A percentile compares a stretch with the other conserved stretches of the same genome.
Conservation (phyloP, 805 yeast genomes). For the Candida arabinofermentans region DNA sequence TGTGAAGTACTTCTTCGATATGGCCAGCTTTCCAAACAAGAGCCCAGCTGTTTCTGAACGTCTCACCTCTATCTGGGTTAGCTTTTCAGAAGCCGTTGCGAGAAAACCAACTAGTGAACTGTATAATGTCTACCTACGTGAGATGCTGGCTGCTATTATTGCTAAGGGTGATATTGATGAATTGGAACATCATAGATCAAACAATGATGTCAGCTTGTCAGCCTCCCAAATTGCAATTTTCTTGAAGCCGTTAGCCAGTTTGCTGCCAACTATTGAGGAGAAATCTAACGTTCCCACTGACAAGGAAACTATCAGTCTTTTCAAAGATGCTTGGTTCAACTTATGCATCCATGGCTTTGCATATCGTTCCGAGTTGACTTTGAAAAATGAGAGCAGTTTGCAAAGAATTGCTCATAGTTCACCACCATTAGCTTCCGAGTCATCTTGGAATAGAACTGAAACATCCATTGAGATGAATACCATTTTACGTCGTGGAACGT, state of each 20-base stretch:
- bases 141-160: constrained; percentile 62
- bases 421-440: constrained; percentile 83
- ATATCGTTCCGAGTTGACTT: constrained; percentile 50
- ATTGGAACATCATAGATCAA: constrained; percentile 73
- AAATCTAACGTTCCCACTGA: constrained; percentile 42
- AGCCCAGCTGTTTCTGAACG: constrained; percentile 36
- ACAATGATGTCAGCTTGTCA: constrained; percentile 61
- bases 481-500: constrained; percentile 83
- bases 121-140: constrained; percentile 55
- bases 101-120: constrained; percentile 38
- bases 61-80: constrained; percentile 47
- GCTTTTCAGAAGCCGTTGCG: constrained; percentile 36
- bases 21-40: constrained; percentile 41
- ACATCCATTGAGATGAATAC: constrained; percentile 90
- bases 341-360: constrained; percentile 87
- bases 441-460: constrained; percentile 78
- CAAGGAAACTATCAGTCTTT: constrained; percentile 50
- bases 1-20: constrained; percentile 51
- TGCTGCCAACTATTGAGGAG: constrained; percentile 58
- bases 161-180: constrained; percentile 76
- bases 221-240: constrained; percentile 64
- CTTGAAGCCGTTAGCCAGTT: constrained; percentile 69
- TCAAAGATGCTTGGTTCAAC: constrained; percentile 92
- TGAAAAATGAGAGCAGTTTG: constrained; percentile 44
- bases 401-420: constrained; percentile 77